phyloP scores from a whole-genome alignment of 2,329 filamentous ascomycete genomes.

The Penicillium sp. region DNA sequence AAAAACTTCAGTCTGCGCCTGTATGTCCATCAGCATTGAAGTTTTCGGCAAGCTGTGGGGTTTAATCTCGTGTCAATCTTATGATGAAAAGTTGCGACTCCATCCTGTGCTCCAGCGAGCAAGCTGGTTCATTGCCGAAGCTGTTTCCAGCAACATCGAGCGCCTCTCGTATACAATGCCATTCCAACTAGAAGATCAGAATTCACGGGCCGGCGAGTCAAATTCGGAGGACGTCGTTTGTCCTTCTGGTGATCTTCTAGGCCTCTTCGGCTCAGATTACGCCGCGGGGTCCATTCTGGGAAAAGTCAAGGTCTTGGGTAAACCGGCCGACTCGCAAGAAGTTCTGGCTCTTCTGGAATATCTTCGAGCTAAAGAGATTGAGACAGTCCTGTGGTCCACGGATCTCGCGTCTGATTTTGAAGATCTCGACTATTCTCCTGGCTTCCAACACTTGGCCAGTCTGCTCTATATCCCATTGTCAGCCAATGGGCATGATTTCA shows the following conservation, averaged over 20 bases:
- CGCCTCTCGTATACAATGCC: conserved; percentile 81
- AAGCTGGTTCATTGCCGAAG: conserved; percentile 85
- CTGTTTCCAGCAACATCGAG: conserved; percentile 83
- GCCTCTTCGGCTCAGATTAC: conserved; percentile 83
- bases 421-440: conserved; percentile 77
- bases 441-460: conserved; percentile 77
- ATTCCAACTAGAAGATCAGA: conserved; percentile 79
- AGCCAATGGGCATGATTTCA: conserved; percentile 76
- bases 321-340: conserved; percentile 77
- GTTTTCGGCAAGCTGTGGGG: conserved; percentile 87
- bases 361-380: conserved; percentile 73
- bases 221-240: conserved; percentile 78
- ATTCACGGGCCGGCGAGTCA: conserved; percentile 73
- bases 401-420: conserved; percentile 78
- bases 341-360: conserved; percentile 83
- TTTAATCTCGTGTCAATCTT: conserved; percentile 81
- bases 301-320: conserved; percentile 82
- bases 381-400: conserved; percentile 75
- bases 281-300: conserved; percentile 80
- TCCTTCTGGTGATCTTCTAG: conserved; percentile 80
- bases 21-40: conserved; percentile 90
- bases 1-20: conserved; percentile 61
- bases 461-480: conserved; percentile 81
- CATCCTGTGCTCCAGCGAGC: conserved; percentile 88
- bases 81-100: conserved; percentile 79